Base-by-base conservation (phyloP, 768 basidiomycete species). In the Candolleomyces aberdarensis region DNA sequence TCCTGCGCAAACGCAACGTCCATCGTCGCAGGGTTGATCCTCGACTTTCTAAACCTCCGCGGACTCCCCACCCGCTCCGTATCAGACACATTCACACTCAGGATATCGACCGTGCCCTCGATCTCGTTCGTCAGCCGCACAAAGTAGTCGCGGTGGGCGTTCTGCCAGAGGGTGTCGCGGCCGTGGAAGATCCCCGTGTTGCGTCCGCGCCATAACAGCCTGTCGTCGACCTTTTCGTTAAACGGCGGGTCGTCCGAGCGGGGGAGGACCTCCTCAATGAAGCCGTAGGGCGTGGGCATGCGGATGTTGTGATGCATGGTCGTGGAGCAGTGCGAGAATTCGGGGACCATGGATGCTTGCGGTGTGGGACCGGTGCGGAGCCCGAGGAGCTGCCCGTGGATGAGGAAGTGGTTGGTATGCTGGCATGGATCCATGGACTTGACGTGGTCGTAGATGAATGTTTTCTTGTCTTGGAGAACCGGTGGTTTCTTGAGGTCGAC, bases 121-220 rank as follows among this genome's bases (percentile, higher is more conserved):
- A 80, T 52, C 5, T 77, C 69, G 40, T 81, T 84, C 8, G 80
- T 60, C 26, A 73, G 68, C 14, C 74, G 71, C 36, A 86, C 76
- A 2, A 88, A 71, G 20, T 78, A 73, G 20, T 77, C 68, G 0
- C 88, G 74, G 58, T 88, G 88, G 5, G 78, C 74, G 20, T 75
- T 66, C 63, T 69, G 57, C 88, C 87, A 88, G 5, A 74, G 72
- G 8, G 78, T 73, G 1, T 64, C 57, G 1, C 67, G 58, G 14
- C 72, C 66, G 40, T 82, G 78, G 56, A 65, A 74, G 19, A 85
- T 87, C 10, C 91, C 91, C 0, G 91, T 91, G 49, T 84, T 89
- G 46, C 83, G 83, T 3, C 91, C 91, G 44, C 91, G 78, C 91
- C 91, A 92, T 44, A 85, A 75, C 17, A 91, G 64, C 3, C 83